phyloP scores from a whole-genome alignment of 345 rosid species.

The Eucalyptus cladocalyx region DNA sequence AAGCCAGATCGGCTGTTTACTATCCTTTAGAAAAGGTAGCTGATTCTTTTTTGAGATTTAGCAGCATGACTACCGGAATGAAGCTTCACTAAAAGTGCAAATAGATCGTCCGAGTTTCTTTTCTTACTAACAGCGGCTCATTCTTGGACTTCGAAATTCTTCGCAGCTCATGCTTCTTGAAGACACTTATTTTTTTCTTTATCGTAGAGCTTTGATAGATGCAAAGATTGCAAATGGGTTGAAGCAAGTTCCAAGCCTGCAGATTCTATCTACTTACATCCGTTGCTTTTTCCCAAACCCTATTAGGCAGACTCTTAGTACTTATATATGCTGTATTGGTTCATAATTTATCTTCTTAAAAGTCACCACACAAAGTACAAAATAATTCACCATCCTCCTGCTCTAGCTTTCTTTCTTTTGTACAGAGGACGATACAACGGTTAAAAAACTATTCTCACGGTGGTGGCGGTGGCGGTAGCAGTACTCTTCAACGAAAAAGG shows the following conservation, averaged over 20 bases:
- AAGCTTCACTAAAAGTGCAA: not conserved
- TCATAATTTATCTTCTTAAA: not conserved
- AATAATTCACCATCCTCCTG: not conserved
- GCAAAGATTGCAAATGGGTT: not conserved
- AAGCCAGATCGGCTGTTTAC: not conserved
- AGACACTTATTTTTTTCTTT: not conserved
- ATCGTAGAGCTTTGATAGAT: not conserved
- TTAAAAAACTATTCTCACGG: not conserved
- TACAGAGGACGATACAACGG: not conserved
- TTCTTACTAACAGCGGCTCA: not conserved
- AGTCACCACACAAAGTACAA: not conserved
- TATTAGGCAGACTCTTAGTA: not conserved
- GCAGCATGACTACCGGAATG: not conserved
- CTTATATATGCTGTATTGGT: not conserved
- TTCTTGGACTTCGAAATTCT: not conserved
- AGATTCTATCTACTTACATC: not conserved
- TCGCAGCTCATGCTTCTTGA: not conserved
- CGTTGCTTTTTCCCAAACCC: not conserved
- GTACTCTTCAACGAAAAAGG: not conserved
- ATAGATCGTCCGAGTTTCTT: too few species aligned
- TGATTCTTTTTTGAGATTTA: not conserved
- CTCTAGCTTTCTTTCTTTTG: not conserved
- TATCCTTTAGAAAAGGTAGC: not conserved
- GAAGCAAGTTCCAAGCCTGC: not conserved
- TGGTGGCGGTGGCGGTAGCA: fast-evolving